A percentile compares a stretch with the other conserved stretches of the same genome.
Conservation (phyloP, 1,139 yeast genomes). For the Suhomyces wounanorum region DNA sequence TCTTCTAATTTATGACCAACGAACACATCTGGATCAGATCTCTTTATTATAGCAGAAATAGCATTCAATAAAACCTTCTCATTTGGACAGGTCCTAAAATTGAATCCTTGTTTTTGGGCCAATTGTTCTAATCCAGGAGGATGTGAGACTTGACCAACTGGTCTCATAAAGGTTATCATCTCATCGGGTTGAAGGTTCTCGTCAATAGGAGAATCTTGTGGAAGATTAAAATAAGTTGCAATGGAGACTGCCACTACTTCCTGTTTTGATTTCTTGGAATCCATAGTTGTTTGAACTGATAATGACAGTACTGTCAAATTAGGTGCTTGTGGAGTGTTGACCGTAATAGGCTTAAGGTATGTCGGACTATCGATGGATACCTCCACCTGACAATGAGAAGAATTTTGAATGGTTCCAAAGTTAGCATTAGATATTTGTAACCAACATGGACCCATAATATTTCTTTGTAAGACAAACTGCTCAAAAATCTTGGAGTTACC, state of each 20-base stretch:
- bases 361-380: constrained; percentile 57
- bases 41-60: constrained; percentile 69
- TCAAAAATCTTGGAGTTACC: constrained; percentile 75
- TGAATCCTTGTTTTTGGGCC: constrained; percentile 53
- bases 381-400: constrained; percentile 83
- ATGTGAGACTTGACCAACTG: constrained; percentile 57
- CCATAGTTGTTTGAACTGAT: constrained; percentile 79
- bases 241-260: constrained; percentile 84
- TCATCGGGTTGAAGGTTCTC: constrained; percentile 57
- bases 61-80: constrained; percentile 76
- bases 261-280: constrained; percentile 69
- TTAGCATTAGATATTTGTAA: constrained; percentile 67
- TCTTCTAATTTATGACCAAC: constrained; percentile 86
- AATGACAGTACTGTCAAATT: constrained; percentile 69
- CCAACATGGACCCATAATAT: constrained; percentile 99
- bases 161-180: constrained; percentile 71
- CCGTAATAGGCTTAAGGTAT: constrained; percentile 49
- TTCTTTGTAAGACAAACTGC: constrained; percentile 77
- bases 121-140: constrained; percentile 73
- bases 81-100: constrained; percentile 60
- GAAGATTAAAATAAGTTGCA: constrained; percentile 64
- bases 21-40: constrained; percentile 85
- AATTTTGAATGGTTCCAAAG: constrained; percentile 58
- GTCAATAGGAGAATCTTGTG: constrained; percentile 72
- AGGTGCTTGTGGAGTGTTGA: constrained; percentile 54